Evolutionary conservation across 805 yeast species (phyloP).

Genomic region (Lipomyces starkeyi): DNA sequence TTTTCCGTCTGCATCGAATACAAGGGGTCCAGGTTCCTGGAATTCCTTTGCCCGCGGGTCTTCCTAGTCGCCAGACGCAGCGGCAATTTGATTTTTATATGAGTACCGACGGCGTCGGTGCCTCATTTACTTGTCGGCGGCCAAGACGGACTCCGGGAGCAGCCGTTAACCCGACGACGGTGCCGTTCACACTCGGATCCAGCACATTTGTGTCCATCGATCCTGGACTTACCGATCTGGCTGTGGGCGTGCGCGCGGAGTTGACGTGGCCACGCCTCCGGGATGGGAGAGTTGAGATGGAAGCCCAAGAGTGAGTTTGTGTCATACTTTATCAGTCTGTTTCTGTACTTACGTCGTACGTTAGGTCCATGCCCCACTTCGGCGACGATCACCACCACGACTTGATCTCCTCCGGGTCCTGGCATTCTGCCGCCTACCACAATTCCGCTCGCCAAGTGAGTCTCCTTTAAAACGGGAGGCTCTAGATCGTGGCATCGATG

Average conservation of each 20-base stretch:
- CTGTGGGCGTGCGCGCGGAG: neutral
- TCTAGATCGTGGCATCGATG: too few species aligned
- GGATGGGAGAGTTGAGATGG: neutral
- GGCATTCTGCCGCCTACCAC: too few species aligned
- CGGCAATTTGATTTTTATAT: too few species aligned
- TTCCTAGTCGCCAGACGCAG: constrained; percentile 1
- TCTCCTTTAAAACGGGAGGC: too few species aligned
- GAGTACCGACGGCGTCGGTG: too few species aligned
- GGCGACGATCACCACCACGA: too few species aligned
- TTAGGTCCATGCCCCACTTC: too few species aligned
- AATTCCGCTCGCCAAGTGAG: too few species aligned
- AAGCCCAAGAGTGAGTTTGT: neutral
- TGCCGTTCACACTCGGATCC: neutral
- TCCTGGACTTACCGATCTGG: neutral
- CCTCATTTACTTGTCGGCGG: neutral
- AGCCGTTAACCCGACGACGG: neutral
- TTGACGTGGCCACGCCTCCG: neutral
- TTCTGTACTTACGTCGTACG: neutral
- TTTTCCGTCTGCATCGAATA: neutral
- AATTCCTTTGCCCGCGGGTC: neutral
- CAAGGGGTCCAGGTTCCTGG: neutral
- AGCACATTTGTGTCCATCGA: neutral
- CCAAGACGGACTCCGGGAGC: neutral
- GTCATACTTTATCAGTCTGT: neutral
- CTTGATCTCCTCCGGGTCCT: too few species aligned